Evolutionary conservation across 345 rosid genomes (phyloP), one percentile per base, ranked within the genome.

Genomic region (Rhizophora mangle): DNA sequence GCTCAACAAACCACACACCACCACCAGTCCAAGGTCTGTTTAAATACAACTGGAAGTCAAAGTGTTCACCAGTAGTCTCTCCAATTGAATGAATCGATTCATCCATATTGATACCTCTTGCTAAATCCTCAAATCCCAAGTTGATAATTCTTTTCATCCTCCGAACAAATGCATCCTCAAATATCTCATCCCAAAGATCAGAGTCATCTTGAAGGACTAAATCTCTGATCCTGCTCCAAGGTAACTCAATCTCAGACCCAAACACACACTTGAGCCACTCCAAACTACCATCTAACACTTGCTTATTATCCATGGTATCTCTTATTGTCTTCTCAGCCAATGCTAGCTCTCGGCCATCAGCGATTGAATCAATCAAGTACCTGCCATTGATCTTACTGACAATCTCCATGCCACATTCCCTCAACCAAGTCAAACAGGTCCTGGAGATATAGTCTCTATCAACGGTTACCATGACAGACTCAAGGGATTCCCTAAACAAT

Each of bases 121-220:
- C 81, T 82, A 95, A 76, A 78, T 85, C 83, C 72, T 82, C 85
- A 78, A 90, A 95, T 68, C 88, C 82, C 10, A 85, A 84, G 73
- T 79, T 78, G 60, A 95, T 81, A 73, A 95, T 83, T 20, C 78
- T 65, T 82, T 88, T 92, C 97, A 92, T 95, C 82, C 99, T 88
- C 71, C 79, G 76, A 70, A 89, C 86, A 80, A 95, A 95, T 9
- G 99, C 96, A 84, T 85, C 86, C 80, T 95, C 98, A 69, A 95
- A 95, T 68, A 92, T 90, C 85, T 92, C 98, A 84, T 92, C 90
- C 99, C 99, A 92, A 69, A 92, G 87, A 80, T 95, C 94, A 27
- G 85, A 87, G 77, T 90, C 94, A 62, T 86, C 98, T 68, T 85
- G 88, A 70, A 95, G 68, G 73, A 95, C 97, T 73, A 95, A 91